Evolutionary conservation across 116 monocot genomes (phyloP).

Genomic region (Phalaenopsis hybrid): DNA sequence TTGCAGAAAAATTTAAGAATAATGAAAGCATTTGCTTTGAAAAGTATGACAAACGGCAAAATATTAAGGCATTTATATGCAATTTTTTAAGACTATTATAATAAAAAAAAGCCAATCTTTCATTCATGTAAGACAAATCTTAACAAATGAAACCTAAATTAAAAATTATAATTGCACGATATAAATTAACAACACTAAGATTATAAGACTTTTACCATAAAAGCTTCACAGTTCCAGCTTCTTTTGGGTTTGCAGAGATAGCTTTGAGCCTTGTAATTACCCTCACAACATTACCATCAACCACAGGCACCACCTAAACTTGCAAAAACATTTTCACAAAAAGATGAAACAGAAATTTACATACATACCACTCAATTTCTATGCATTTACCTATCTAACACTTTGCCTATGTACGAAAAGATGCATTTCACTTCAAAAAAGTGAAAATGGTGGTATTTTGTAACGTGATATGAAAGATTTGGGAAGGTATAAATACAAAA

Average conservation of each 20-base stretch:
- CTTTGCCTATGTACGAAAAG: too few species aligned
- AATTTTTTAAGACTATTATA: neutral
- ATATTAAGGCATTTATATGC: too few species aligned
- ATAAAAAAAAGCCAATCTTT: neutral
- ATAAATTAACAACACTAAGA: neutral
- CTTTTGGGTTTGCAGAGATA: constrained; percentile 90
- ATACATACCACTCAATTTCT: neutral
- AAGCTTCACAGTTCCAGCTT: constrained; percentile 67
- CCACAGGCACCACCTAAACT: constrained; percentile 75
- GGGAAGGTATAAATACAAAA: too few species aligned
- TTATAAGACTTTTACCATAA: constrained; percentile 47
- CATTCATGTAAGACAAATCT: neutral
- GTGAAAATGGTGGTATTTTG: too few species aligned
- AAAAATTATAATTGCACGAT: neutral
- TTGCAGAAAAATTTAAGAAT: too few species aligned
- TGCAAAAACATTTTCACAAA: neutral
- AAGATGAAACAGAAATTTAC: neutral
- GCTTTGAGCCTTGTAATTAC: constrained; percentile 84
- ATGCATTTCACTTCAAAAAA: too few species aligned
- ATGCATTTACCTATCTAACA: neutral
- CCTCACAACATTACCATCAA: constrained; percentile 98
- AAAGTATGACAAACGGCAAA: too few species aligned
- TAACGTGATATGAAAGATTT: too few species aligned
- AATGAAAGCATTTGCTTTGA: too few species aligned
- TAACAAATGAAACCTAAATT: neutral